Conservation (phyloP, 345 rosid species). For the Eutrema japonicum region DNA sequence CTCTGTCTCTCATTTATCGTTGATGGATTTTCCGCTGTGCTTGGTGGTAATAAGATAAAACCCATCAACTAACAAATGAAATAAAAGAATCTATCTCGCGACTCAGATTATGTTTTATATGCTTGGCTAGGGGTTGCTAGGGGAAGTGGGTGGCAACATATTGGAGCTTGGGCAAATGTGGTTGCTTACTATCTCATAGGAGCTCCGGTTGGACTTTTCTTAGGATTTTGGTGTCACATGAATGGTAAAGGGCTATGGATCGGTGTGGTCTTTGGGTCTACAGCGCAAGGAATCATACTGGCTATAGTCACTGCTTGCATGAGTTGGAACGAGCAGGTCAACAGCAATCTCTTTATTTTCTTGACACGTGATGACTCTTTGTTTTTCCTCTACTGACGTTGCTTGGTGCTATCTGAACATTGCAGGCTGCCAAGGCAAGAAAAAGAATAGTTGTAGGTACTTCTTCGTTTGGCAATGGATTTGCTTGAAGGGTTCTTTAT, state of each 20-base stretch:
- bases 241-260: conserved; percentile 54
- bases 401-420: background rate
- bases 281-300: conserved; percentile 42
- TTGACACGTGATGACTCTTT: background rate
- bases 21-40: conserved; percentile 46
- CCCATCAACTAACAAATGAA: background rate
- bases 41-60: conserved; percentile 37
- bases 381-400: conserved; percentile 11
- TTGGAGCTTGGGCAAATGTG: conserved; percentile 52
- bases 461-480: conserved; percentile 20
- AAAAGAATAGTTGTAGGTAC: conserved; percentile 41
- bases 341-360: background rate
- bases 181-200: conserved; percentile 50
- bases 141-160: conserved; percentile 60
- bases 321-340: conserved; percentile 50
- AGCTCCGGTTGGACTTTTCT: conserved; percentile 45
- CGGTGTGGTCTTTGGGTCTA: conserved; percentile 52
- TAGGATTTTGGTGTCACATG: conserved; percentile 46
- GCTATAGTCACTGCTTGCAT: conserved; percentile 44
- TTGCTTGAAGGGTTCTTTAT: conserved; percentile 19
- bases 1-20: conserved; percentile 50
- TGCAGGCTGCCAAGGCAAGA: conserved; percentile 48
- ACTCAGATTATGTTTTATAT: background rate
- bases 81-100: background rate
- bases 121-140: conserved; percentile 48